phyloP scores from a whole-genome alignment of 2,329 filamentous ascomycete species.

The Phialophora macrospora region DNA sequence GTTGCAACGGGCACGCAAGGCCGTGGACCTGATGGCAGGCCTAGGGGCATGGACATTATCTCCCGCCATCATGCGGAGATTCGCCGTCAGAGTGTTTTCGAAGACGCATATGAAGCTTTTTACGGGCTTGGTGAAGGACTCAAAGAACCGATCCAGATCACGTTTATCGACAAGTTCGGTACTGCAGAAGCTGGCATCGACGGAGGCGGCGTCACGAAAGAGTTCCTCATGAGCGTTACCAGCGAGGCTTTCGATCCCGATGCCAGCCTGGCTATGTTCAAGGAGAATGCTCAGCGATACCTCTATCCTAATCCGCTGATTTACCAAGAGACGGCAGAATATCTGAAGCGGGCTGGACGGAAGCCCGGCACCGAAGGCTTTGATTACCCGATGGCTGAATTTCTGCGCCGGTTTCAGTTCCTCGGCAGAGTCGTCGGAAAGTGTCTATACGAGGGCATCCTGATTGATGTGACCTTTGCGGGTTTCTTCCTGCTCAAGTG shows the following conservation, averaged over 20 bases:
- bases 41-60: constrained; percentile 48
- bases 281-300: constrained; percentile 81
- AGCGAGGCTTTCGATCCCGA: constrained; percentile 76
- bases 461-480: constrained; percentile 90
- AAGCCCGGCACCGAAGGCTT: constrained; percentile 62
- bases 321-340: constrained; percentile 69
- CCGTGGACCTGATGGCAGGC: constrained; percentile 48
- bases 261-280: constrained; percentile 67
- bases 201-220: constrained; percentile 94
- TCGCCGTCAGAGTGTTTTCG: constrained; percentile 76
- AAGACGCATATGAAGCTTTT: constrained; percentile 84
- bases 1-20: constrained; percentile 54
- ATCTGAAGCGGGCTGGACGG: constrained; percentile 54
- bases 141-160: constrained; percentile 96
- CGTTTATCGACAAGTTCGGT: constrained; percentile 90
- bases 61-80: constrained; percentile 77
- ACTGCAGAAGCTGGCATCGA: constrained; percentile 91
- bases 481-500: constrained; percentile 97
- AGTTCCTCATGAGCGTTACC: constrained; percentile 89
- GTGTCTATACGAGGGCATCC: constrained; percentile 94
- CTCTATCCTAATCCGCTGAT: constrained; percentile 85
- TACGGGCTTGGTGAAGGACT: constrained; percentile 79
- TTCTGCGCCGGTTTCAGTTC: constrained; percentile 83
- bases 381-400: constrained; percentile 61
- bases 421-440: constrained; percentile 92